phyloP scores from a whole-genome alignment of 2,329 filamentous ascomycete genomes.

The Exophiala sp. region DNA sequence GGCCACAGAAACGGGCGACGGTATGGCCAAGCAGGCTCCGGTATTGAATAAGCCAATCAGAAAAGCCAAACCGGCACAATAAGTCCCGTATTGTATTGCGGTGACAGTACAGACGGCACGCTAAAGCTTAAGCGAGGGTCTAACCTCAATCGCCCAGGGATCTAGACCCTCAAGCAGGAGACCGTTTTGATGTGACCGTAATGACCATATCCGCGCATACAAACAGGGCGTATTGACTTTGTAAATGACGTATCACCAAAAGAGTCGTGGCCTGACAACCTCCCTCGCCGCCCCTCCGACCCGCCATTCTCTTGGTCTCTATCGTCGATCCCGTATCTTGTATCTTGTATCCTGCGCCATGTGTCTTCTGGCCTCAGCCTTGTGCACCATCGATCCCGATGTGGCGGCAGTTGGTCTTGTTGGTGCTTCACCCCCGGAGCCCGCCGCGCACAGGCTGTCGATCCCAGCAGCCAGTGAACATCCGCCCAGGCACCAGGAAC shows the following conservation, averaged over 20 bases:
- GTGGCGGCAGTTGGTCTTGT: slow-evolving; percentile 1
- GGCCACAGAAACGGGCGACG: slow-evolving; percentile 14
- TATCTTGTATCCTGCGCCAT: too few relatives aligned
- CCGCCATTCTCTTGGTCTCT: too few relatives aligned
- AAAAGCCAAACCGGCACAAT: not conserved
- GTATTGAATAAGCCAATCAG: slow-evolving; percentile 2
- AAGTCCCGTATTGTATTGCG: slow-evolving; percentile 11
- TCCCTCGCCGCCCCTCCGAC: not conserved
- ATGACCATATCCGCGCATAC: slow-evolving; percentile 5
- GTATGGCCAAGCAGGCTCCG: slow-evolving; percentile 14
- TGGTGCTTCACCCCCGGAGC: not conserved
- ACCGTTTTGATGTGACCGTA: slow-evolving; percentile 15
- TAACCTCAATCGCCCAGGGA: slow-evolving; percentile 3
- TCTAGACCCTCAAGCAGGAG: slow-evolving; percentile 22
- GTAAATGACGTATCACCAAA: slow-evolving; percentile 11
- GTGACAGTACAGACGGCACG: slow-evolving; percentile 12
- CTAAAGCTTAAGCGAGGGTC: not conserved
- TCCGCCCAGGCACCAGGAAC: not conserved
- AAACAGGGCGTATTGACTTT: not conserved
- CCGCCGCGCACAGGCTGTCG: not conserved
- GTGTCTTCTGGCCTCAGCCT: not conserved
- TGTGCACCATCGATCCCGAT: not conserved
- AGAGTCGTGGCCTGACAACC: slow-evolving; percentile 1
- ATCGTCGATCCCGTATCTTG: too few relatives aligned
- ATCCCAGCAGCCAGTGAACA: not conserved